Conservation (phyloP, 2,329 filamentous ascomycete genomes). For the Alternaria triticina region DNA sequence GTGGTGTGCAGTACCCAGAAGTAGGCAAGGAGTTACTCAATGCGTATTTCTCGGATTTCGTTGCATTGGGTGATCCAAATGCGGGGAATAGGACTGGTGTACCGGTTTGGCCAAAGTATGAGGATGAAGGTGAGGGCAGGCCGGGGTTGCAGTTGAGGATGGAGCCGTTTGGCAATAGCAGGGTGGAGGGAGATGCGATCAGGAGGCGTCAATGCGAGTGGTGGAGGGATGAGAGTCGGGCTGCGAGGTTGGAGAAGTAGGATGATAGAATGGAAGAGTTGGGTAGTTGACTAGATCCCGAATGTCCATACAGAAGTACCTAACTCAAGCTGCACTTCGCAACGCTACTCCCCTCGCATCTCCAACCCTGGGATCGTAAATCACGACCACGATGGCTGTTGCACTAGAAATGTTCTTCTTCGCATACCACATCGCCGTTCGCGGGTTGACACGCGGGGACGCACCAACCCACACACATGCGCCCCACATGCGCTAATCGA, state of each 20-base stretch:
- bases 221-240: conserved; percentile 31
- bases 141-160: conserved; percentile 29
- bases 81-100: conserved; percentile 22
- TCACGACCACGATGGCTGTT: background rate
- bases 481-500: conserved; percentile 1
- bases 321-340: no score
- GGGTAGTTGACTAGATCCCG: background rate
- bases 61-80: conserved; percentile 51
- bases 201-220: conserved; percentile 36
- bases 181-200: conserved; percentile 33
- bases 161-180: conserved; percentile 32
- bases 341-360: no score
- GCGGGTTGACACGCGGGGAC: background rate
- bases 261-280: background rate
- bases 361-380: no score
- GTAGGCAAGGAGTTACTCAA: conserved; percentile 48
- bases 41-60: conserved; percentile 51
- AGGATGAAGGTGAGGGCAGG: conserved; percentile 12
- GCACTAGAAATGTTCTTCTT: background rate
- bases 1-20: conserved; percentile 45
- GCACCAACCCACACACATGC: background rate
- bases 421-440: background rate
- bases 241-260: conserved; percentile 33
- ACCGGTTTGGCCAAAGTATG: conserved; percentile 51
- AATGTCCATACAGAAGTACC: background rate